Conservation (phyloP, 23 red algal genomes). For the Pyropia yezoensis region DNA sequence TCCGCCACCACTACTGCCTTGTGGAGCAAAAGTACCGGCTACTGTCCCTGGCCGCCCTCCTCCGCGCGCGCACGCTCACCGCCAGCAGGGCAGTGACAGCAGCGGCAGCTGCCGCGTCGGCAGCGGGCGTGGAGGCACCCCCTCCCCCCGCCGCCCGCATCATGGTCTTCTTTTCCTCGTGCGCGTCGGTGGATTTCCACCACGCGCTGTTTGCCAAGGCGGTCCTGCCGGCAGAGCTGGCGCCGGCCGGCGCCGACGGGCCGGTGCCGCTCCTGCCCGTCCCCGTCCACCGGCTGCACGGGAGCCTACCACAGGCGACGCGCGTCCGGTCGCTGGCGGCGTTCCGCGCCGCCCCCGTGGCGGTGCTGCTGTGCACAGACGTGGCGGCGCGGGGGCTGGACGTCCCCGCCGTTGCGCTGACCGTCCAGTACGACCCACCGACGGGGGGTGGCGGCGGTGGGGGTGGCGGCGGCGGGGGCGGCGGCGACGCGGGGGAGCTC, state of each 20-base stretch:
- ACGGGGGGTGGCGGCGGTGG: constrained; percentile 61
- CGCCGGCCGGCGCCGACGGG: neutral
- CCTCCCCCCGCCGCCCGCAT: constrained; percentile 5
- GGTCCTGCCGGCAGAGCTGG: constrained; percentile 39
- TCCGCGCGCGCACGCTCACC: constrained; percentile 52
- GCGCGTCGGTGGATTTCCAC: constrained; percentile 86
- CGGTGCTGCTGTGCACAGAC: constrained; percentile 87
- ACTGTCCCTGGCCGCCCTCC: constrained; percentile 38
- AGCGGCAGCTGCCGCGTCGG: too few species aligned
- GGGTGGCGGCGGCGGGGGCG: constrained; percentile 66
- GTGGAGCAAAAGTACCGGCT: constrained; percentile 69
- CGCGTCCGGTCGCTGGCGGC: constrained; percentile 31
- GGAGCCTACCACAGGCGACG: constrained; percentile 66
- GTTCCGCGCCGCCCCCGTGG: constrained; percentile 48
- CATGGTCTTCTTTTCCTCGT: constrained; percentile 87
- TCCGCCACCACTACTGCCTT: constrained; percentile 69
- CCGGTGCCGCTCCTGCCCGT: constrained; percentile 24
- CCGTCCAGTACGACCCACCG: constrained; percentile 89
- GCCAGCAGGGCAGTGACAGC: neutral
- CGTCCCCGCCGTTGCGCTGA: constrained; percentile 57
- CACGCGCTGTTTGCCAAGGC: constrained; percentile 42
- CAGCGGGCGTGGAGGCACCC: too few species aligned
- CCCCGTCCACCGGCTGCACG: constrained; percentile 70
- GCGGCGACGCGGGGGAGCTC: constrained; percentile 32
- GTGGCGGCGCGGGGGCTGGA: constrained; percentile 95